These are phyloP conservation scores for Coniochaeta hoffmannii DNA, from an alignment of 2,329 filamentous ascomycete genomes.

Conservation along the genomic window DNA sequence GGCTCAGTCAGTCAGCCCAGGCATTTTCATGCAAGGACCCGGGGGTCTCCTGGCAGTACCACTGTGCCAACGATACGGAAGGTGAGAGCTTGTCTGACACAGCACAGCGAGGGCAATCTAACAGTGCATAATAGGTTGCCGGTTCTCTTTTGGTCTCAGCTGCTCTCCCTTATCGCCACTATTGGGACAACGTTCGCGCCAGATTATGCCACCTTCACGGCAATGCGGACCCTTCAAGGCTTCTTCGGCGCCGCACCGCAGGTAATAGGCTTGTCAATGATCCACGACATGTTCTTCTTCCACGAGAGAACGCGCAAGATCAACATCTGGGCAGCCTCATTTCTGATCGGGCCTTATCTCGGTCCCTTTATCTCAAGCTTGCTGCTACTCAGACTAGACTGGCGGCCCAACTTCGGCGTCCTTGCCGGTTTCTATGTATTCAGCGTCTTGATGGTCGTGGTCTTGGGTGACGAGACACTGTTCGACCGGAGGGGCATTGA, in stretches of 20 bases:
- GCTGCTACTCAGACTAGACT: conserved; percentile 22
- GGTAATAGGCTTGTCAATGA: conserved; percentile 15
- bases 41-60: conserved; percentile 9
- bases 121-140: conserved; percentile 4
- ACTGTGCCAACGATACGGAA: conserved; percentile 9
- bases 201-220: conserved; percentile 16
- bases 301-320: conserved; percentile 32
- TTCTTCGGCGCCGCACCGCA: conserved; percentile 41
- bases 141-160: conserved; percentile 21
- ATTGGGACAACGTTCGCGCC: conserved; percentile 15
- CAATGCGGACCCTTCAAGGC: conserved; percentile 25
- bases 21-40: conserved; percentile 10
- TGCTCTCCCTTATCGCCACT: conserved; percentile 16
- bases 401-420: conserved; percentile 25
- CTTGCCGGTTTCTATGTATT: conserved; percentile 17
- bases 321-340: conserved; percentile 19
- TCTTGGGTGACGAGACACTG: conserved; percentile 9
- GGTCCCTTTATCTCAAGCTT: conserved; percentile 23
- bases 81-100: background rate
- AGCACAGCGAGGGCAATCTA: background rate
- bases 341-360: conserved; percentile 19
- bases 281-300: conserved; percentile 41
- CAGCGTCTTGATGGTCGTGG: conserved; percentile 19
- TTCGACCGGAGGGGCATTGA: conserved; percentile 5
- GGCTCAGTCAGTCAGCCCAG: conserved; percentile 9